Percentiles rank a stretch among this genome's conserved stretches.
Evolutionary conservation across 257 asterid genomes (phyloP).

Genomic region (Fraxinus americana): DNA sequence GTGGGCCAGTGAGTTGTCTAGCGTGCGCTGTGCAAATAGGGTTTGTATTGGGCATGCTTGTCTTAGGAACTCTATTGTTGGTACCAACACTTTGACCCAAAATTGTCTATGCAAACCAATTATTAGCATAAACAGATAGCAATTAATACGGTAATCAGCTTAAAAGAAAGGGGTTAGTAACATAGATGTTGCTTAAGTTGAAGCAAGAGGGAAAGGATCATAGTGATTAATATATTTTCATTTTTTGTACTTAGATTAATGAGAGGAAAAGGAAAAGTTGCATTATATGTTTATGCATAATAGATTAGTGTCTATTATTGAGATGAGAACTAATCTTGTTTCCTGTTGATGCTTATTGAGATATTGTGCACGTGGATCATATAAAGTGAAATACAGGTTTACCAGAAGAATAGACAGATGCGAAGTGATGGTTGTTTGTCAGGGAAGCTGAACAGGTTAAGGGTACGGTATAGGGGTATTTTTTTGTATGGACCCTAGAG

Average conservation of each 20-base stretch:
- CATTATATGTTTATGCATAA: background rate
- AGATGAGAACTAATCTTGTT: background rate
- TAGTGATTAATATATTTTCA: background rate
- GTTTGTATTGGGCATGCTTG: background rate
- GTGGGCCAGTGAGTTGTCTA: constrained; percentile 7
- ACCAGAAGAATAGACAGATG: too few relatives aligned
- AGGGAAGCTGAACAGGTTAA: too few relatives aligned
- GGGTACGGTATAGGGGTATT: too few relatives aligned
- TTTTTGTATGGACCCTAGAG: too few relatives aligned
- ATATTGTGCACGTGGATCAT: too few relatives aligned
- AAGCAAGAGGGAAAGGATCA: background rate
- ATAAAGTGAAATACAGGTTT: too few relatives aligned
- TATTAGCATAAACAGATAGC: background rate
- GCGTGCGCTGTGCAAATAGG: constrained; percentile 5
- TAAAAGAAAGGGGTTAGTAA: background rate
- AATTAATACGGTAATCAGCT: background rate
- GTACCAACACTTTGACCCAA: constrained; percentile 7
- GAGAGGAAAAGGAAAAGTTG: background rate
- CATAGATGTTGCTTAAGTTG: background rate
- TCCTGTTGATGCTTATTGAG: too few relatives aligned
- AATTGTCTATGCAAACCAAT: background rate
- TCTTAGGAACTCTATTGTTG: background rate
- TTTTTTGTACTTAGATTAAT: background rate
- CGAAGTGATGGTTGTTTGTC: too few relatives aligned
- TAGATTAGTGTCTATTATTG: background rate